Conservation (phyloP, 208 protist species). For the Crithidia expoeki region DNA sequence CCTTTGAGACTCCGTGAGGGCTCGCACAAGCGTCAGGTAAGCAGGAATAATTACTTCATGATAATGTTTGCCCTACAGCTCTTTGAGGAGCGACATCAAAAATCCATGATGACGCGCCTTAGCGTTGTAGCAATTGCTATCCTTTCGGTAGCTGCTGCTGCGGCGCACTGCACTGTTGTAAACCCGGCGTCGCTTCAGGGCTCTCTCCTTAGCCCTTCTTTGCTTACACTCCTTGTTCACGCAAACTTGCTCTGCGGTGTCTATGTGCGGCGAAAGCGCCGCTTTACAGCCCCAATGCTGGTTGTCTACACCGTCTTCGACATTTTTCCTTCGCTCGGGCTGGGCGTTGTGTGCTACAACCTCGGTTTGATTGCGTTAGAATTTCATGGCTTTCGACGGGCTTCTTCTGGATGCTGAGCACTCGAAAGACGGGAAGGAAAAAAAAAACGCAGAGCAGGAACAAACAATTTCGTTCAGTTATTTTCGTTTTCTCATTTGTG, state of each 20-base stretch:
- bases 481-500: conserved; percentile 11
- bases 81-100: conserved; percentile 52
- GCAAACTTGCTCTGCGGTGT: conserved; percentile 38
- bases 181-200: conserved; percentile 42
- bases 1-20: background rate
- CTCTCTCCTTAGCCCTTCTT: conserved; percentile 37
- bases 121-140: conserved; percentile 38
- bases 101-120: conserved; percentile 41
- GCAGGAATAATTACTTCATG: conserved; percentile 3
- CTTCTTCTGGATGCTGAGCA: conserved; percentile 15
- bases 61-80: conserved; percentile 41
- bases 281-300: conserved; percentile 45
- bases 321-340: conserved; percentile 56
- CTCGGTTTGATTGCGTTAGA: conserved; percentile 18
- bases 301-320: conserved; percentile 70
- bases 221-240: conserved; percentile 56
- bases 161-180: conserved; percentile 47
- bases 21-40: background rate
- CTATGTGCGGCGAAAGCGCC: conserved; percentile 28
- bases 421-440: background rate
- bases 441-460: background rate
- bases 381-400: conserved; percentile 9
- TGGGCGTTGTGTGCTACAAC: conserved; percentile 49
- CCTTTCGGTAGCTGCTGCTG: conserved; percentile 31
- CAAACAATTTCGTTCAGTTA: background rate